Percentiles rank a stretch among this genome's conserved stretches.
Evolutionary conservation across 306 rosid species (phyloP).

Genomic region (Sesbania bispinosa): DNA sequence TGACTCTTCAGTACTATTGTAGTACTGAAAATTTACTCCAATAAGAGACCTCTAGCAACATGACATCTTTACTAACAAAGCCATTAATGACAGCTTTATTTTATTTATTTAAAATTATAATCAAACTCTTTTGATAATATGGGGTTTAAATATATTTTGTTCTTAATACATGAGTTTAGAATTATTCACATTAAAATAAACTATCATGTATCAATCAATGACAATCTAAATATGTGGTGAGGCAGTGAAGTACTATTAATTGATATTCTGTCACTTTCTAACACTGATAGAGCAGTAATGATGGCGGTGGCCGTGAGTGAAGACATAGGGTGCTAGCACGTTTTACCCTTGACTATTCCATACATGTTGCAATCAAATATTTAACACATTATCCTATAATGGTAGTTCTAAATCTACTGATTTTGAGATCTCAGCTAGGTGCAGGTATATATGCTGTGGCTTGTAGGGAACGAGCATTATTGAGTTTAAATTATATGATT

Average conservation of each 20-base stretch:
- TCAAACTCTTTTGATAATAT: no score
- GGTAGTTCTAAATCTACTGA: neutral
- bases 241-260: neutral
- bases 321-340: conserved; percentile 14
- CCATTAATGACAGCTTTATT: no score
- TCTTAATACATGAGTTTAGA: neutral
- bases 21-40: no score
- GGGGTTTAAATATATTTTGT: neutral
- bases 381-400: neutral
- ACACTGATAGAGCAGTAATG: neutral
- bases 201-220: neutral
- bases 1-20: no score
- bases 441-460: conserved; percentile 19
- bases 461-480: conserved; percentile 39
- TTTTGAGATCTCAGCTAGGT: conserved; percentile 13
- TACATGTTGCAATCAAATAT: conserved; percentile 14
- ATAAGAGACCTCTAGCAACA: neutral
- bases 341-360: neutral
- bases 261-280: conserved; percentile 24
- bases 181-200: neutral
- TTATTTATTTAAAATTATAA: no score
- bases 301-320: no score
- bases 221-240: neutral
- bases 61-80: neutral
- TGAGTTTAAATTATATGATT: conserved; percentile 25